phyloP scores from a whole-genome alignment of 495 filamentous ascomycete species.

The Aspergillus taichungensis region DNA sequence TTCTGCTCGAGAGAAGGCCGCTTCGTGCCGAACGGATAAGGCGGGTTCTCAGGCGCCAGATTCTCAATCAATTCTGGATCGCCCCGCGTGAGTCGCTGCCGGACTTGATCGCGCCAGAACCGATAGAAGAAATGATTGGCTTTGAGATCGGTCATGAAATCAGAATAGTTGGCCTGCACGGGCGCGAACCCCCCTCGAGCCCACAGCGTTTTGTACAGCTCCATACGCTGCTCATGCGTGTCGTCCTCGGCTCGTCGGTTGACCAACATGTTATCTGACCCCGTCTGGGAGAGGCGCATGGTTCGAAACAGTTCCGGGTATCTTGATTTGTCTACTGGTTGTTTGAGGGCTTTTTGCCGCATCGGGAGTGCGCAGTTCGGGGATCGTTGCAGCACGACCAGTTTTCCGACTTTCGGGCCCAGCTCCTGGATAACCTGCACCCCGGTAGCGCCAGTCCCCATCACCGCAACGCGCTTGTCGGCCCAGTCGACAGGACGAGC shows the following conservation, averaged over 20 bases:
- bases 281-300: not conserved
- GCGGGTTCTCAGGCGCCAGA: too few species aligned
- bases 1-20: too few species aligned
- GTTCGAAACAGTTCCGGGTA: not conserved
- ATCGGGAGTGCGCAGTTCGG: slow-evolving; percentile 41
- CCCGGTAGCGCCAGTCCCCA: slow-evolving; percentile 46
- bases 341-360: slow-evolving; percentile 26
- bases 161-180: not conserved
- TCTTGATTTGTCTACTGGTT: not conserved
- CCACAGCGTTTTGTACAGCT: not conserved
- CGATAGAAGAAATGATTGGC: not conserved
- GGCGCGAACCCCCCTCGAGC: not conserved
- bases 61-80: too few species aligned
- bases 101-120: too few species aligned
- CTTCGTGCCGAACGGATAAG: too few species aligned
- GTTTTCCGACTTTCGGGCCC: slow-evolving; percentile 22
- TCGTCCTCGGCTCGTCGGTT: not conserved
- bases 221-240: not conserved
- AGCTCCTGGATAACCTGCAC: slow-evolving; percentile 42
- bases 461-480: slow-evolving; percentile 38
- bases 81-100: too few species aligned
- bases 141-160: not conserved
- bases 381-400: slow-evolving; percentile 45
- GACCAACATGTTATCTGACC: not conserved
- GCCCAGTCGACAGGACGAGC: slow-evolving; percentile 29